Percentiles rank a stretch among this genome's conserved stretches.
Evolutionary conservation across 1,139 yeast genomes (phyloP).

Genomic region (Pichia sp.): DNA sequence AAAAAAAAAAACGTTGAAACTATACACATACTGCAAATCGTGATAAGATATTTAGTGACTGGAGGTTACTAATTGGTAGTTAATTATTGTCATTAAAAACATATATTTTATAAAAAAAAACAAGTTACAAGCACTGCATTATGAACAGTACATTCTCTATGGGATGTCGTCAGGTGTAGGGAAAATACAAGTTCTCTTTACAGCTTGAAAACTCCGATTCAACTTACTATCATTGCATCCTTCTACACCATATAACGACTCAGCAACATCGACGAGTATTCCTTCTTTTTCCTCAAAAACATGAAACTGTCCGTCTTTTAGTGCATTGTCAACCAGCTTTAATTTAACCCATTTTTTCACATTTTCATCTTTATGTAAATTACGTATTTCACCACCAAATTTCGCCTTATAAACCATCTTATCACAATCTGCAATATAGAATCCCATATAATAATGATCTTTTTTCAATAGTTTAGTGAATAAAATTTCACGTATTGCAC

Average conservation of each 20-base stretch:
- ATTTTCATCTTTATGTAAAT: constrained; percentile 28
- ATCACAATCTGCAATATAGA: constrained; percentile 67
- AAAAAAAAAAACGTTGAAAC: too few relatives aligned
- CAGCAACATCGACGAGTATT: constrained; percentile 20
- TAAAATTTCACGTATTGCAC: constrained; percentile 66
- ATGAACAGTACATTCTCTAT: too few relatives aligned
- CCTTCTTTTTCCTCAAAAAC: constrained; percentile 27
- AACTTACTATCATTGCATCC: neutral
- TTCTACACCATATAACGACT: constrained; percentile 20
- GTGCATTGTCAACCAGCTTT: constrained; percentile 29
- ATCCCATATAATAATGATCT: constrained; percentile 47
- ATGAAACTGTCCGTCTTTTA: constrained; percentile 40
- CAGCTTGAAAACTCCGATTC: constrained; percentile 1
- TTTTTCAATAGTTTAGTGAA: constrained; percentile 38
- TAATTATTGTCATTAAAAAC: too few relatives aligned
- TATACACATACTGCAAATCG: too few relatives aligned
- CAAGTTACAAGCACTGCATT: too few relatives aligned
- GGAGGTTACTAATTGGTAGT: too few relatives aligned
- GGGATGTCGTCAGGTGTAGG: constrained; percentile 6
- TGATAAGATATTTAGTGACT: too few relatives aligned
- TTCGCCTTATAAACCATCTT: constrained; percentile 80
- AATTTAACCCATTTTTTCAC: constrained; percentile 29
- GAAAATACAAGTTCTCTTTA: constrained; percentile 3
- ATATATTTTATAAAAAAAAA: too few relatives aligned
- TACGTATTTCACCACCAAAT: constrained; percentile 69